Evolutionary conservation across 2,329 filamentous ascomycete species (phyloP).

Genomic region (Fusarium tanahbumbuense): DNA sequence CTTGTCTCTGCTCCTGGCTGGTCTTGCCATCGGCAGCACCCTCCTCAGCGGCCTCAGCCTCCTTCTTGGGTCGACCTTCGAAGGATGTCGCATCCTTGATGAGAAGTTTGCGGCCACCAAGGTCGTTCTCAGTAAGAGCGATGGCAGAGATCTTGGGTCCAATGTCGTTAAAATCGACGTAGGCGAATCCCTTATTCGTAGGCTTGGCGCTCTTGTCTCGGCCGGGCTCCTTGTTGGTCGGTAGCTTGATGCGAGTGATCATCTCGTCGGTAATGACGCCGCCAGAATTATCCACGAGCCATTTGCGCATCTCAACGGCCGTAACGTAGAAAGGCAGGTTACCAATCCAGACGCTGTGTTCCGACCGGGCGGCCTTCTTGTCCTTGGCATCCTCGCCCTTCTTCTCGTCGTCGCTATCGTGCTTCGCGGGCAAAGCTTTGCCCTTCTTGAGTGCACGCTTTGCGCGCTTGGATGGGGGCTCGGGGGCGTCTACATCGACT

Average conservation of each 20-base stretch:
- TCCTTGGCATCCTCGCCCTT: constrained; percentile 53
- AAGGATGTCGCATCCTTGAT: constrained; percentile 95
- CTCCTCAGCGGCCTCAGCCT: constrained; percentile 52
- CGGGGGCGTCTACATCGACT: constrained; percentile 88
- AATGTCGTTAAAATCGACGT: constrained; percentile 86
- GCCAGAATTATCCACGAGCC: constrained; percentile 79
- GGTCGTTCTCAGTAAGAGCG: constrained; percentile 84
- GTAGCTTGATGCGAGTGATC: constrained; percentile 88
- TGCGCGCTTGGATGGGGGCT: constrained; percentile 94
- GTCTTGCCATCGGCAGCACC: constrained; percentile 48
- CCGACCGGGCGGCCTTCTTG: constrained; percentile 70
- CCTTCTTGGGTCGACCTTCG: constrained; percentile 85
- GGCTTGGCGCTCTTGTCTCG: constrained; percentile 51
- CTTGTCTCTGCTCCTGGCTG: constrained; percentile 52
- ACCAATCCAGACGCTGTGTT: constrained; percentile 93
- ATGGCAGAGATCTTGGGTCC: constrained; percentile 81
- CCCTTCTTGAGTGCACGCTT: constrained; percentile 90
- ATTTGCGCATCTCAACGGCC: constrained; percentile 78
- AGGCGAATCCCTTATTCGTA: constrained; percentile 93
- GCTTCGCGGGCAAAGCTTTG: constrained; percentile 64
- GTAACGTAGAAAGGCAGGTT: constrained; percentile 90
- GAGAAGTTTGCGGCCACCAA: constrained; percentile 81
- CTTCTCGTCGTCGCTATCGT: constrained; percentile 52
- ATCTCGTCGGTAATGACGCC: constrained; percentile 73
- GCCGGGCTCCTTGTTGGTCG: constrained; percentile 66